A percentile compares a stretch with the other conserved stretches of the same genome.
These are phyloP conservation scores for Sclerotinia nivalis DNA, from an alignment of 2,329 filamentous ascomycete genomes.

Conservation along the genomic window DNA sequence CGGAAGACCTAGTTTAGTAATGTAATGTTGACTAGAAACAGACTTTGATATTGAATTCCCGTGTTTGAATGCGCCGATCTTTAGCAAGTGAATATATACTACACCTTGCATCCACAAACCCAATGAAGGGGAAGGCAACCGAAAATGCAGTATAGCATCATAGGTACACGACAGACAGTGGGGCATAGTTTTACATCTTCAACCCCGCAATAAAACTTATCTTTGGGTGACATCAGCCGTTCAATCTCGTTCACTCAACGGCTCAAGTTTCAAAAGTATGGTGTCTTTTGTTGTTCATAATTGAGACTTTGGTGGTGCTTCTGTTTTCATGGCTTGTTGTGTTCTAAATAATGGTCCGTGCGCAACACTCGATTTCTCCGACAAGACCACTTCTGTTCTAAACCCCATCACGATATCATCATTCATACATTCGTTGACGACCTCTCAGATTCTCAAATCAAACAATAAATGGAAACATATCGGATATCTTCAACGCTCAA, in stretches of 20 bases:
- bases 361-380: neutral
- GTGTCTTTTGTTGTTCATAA: neutral
- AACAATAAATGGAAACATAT: neutral
- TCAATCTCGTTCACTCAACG: neutral
- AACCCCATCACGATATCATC: neutral
- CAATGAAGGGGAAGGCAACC: neutral
- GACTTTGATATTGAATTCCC: neutral
- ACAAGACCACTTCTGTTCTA: neutral
- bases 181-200: neutral
- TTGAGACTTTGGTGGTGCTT: neutral
- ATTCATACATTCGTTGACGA: neutral
- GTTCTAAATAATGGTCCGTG: neutral
- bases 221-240: neutral
- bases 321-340: too few relatives aligned
- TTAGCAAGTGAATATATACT: neutral
- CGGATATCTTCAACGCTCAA: neutral
- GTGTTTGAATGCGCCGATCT: neutral
- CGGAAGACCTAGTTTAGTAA: neutral
- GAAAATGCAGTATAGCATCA: conserved; percentile 14
- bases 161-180: neutral
- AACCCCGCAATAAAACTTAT: neutral
- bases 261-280: neutral
- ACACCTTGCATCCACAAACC: conserved; percentile 1
- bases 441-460: neutral
- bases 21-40: neutral